Evolutionary conservation across 768 basidiomycete genomes (phyloP), one percentile per base, ranked within the genome.

Genomic region (Chalciporus chontae): DNA sequence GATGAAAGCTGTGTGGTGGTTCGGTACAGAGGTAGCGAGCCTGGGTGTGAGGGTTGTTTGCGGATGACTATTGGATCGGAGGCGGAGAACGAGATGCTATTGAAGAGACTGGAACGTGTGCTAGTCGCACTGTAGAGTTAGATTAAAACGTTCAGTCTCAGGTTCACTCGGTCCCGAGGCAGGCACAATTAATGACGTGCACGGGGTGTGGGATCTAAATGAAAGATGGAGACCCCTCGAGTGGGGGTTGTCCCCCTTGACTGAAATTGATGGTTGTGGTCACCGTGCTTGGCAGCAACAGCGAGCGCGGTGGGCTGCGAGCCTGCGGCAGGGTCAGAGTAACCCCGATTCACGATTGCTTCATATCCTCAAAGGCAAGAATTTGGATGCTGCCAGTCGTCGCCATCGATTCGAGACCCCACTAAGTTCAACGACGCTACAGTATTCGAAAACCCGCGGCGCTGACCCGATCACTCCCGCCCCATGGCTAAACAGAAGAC

Each of bases 1-100:
- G 91, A 91, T 64, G 76, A 83, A 53, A 77, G 82, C 47, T 88
- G 87, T 0, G 85, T 99, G 0, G 96, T 99, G 13, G 91, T 99
- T 9, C 74, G 95, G 45, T 98, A 82, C 71, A 76, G 96, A 46
- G 96, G 96, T 0, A 71, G 76, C 14, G 95, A 98, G 69, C 63
- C 76, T 9, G 95, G 96, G 0, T 99, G 96, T 56, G 72, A 74
- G 27, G 96, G 85, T 0, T 95, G 92, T 63, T 61, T 98, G 69
- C 72, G 96, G 49, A 86, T 98, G 8, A 97, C 95, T 3, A 75
- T 98, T 11, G 96, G 96, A 0, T 90, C 82, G 7, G 78, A 79
- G 50, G 81, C 79, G 51, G 96, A 99, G 72, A 95, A 90, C 57
- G 68, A 62, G 59, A 68, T 70, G 11, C 69, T 87, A 27, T 41